A percentile compares a stretch with the other conserved stretches of the same genome.
Evolutionary conservation across 139 green algal species (phyloP).

Genomic region (Chlamydomonas eustigma): DNA sequence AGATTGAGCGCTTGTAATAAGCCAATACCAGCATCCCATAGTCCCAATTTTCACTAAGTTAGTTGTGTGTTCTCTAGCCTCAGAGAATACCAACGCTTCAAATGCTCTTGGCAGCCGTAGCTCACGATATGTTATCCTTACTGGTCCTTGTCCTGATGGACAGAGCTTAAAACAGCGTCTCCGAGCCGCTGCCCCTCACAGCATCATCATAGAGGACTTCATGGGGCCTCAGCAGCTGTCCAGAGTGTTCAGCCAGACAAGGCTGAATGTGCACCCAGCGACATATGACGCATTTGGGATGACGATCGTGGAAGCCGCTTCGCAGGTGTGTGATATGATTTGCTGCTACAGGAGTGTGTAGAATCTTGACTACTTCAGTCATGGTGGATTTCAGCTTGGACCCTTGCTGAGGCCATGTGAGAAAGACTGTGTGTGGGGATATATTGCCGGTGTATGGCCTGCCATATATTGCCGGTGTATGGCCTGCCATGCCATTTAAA

Average conservation of each 20-base stretch:
- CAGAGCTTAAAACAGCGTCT: slow-evolving; percentile 31
- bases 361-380: neutral
- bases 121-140: no score
- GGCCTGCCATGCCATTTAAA: no score
- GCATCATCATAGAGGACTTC: slow-evolving; percentile 60
- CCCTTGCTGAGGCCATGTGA: neutral
- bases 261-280: slow-evolving; percentile 82
- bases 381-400: neutral
- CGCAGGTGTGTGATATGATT: slow-evolving; percentile 42
- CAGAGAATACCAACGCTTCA: no score
- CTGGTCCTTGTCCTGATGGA: no score
- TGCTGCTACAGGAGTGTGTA: neutral
- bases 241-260: slow-evolving; percentile 48
- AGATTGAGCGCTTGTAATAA: no score
- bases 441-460: no score
- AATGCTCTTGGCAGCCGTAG: no score
- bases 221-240: slow-evolving; percentile 57
- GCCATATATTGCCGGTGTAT: no score
- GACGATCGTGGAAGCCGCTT: slow-evolving; percentile 85
- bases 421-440: no score
- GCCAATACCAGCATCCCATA: no score
- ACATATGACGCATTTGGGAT: slow-evolving; percentile 77
- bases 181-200: slow-evolving; percentile 10
- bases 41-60: no score
- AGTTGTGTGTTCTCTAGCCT: no score